Evolutionary conservation across 495 filamentous ascomycete genomes (phyloP), one percentile per base, ranked within the genome.

Genomic region (Neurospora hispaniola): DNA sequence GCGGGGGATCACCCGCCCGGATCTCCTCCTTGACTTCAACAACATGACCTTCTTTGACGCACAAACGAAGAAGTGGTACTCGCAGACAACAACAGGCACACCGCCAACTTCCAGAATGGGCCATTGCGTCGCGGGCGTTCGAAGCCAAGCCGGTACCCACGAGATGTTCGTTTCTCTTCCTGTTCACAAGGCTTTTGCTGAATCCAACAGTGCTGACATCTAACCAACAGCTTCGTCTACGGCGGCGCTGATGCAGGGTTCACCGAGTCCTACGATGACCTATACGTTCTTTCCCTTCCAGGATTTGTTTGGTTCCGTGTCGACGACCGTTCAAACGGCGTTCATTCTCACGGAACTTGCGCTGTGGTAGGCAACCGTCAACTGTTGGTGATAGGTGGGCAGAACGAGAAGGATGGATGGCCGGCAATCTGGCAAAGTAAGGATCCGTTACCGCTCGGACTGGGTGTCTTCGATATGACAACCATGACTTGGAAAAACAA

Each of bases 391-490:
- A 62, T 62, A 23, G 54, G 54, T 11, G 54, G 54, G 5, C 54
- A 62, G 10, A 62, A 62, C 12, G 54, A 62, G 12, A 62, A 27
- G 48, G 48, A 59, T 14, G 48, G 48, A 14, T 59, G 4, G 4
- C 48, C 20, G 4, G 48, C 20, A 27, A 59, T 59, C 10, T 59
- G 48, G 48, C 48, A 59, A 4, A 41, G 42, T 5, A 42, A 46
- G 18, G 74, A 76, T 42, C 42, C 62, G 23, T 35, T 70, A 9
- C 23, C 69, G 7, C 62, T 74, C 42, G 74, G 74, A 3, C 43
- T 76, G 35, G 27, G 70, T 11, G 10, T 76, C 9, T 76, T 76
- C 42, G 74, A 76, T 40, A 72, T 76, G 74, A 62, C 70, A 10
- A n/a, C 31, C 38, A n/a, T 74, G 41, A n/a, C 43, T 12, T 76